These are phyloP conservation scores for Monosporascus sp. DNA, from an alignment of 2,329 filamentous ascomycete species.

Conservation along the genomic window DNA sequence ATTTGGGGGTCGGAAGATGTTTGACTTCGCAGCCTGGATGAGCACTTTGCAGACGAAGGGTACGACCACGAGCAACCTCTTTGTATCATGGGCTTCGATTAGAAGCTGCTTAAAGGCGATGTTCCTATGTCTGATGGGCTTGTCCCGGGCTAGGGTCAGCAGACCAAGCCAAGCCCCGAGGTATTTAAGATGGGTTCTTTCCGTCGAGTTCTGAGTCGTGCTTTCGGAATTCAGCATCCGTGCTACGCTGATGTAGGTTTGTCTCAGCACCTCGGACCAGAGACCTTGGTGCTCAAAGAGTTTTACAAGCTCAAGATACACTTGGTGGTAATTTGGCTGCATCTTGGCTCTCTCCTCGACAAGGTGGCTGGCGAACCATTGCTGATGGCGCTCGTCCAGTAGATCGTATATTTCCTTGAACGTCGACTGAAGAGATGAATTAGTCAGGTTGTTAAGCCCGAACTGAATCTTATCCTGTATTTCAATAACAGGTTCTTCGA, in stretches of 20 bases:
- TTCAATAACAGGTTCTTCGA: constrained; percentile 78
- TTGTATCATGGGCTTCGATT: constrained; percentile 88
- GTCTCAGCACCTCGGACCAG: constrained; percentile 84
- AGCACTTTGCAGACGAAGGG: constrained; percentile 97
- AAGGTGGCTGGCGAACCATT: constrained; percentile 94
- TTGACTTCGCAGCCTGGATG: constrained; percentile 75
- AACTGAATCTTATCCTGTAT: constrained; percentile 92
- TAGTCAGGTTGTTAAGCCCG: constrained; percentile 92
- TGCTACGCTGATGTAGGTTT: constrained; percentile 83
- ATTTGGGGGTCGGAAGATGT: constrained; percentile 89
- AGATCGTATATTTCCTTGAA: constrained; percentile 74
- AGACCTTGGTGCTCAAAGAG: constrained; percentile 73
- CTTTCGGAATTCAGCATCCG: constrained; percentile 86
- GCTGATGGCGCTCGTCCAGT: constrained; percentile 74
- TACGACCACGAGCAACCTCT: constrained; percentile 85
- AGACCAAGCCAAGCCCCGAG: constrained; percentile 90
- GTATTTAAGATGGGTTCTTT: constrained; percentile 87
- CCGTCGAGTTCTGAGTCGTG: constrained; percentile 76
- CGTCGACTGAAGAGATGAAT: constrained; percentile 80
- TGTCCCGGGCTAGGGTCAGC: constrained; percentile 85
- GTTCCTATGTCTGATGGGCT: constrained; percentile 92
- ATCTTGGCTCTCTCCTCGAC: constrained; percentile 95
- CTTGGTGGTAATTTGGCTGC: constrained; percentile 91
- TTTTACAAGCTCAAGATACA: constrained; percentile 86
- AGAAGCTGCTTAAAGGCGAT: constrained; percentile 96